Base-by-base conservation (phyloP, 257 asterid species). In the Solanum sitiens region DNA sequence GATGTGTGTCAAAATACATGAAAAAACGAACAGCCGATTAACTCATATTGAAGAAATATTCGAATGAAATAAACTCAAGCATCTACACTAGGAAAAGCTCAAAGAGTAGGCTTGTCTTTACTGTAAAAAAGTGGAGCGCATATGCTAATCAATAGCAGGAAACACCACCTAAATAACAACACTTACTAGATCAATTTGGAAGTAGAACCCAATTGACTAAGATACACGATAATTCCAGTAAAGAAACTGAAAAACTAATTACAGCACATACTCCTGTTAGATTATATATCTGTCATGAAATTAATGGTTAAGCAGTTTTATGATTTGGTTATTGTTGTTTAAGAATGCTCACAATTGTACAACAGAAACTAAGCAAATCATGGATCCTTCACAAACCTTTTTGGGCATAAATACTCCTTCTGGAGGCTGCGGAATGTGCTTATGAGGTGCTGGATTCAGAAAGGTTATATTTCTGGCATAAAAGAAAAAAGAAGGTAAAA, bases 401-500 rank as follows among this genome's bases (percentile, higher is more conserved):
- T 89, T 86, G 37, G 98, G 98, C 87, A 97, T 83, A 63, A 37
- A 86, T 44, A 92, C 97, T 86, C 98, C 98, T 87, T 89, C 88
- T 39, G 98, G 98, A 89, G 92, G 98, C 90, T 84, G 90, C 12
- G 98, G 94, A 88, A 96, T 93, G 92, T 97, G 99, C 88, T 88
- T 65, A 87, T 96, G 99, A 27, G 90, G 96, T 33, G 89, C 86
- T 71, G 99, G 99, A 90, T 94, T 95, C 25, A 93, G 94, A 90
- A 92, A 97, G n/a, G 99, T 92, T 74, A 95, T 91, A 90, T 97
- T 97, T 92, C 99, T 97, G 96, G 88, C 92, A 75, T n/a, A 32
- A 33, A 72, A 61, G 59, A 40, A 83, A 50, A 47, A 82, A 27
- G 18, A 80, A 74, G 50, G 50, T 47, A 47, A 47, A 80, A 30